phyloP scores from a whole-genome alignment of 164 flowering plant species.

The Tetracentron sinense region DNA sequence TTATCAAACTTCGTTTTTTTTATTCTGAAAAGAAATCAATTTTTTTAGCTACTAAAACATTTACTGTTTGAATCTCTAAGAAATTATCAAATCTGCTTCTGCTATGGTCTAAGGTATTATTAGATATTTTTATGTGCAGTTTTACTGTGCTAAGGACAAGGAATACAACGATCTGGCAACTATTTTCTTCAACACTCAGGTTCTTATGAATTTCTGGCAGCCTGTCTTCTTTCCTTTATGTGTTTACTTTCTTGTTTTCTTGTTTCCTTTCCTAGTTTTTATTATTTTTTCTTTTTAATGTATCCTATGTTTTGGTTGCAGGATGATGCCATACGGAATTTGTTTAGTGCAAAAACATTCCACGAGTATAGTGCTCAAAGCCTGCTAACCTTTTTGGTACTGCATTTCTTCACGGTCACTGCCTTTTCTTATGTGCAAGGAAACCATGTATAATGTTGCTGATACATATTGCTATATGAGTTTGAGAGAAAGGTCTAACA shows the following conservation, averaged over 20 bases:
- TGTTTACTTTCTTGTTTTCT: neutral
- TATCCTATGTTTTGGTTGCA: conserved; percentile 30
- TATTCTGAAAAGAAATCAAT: no score
- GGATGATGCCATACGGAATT: conserved; percentile 98
- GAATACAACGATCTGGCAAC: conserved; percentile 99
- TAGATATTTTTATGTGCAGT: conserved; percentile 44
- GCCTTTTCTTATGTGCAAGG: no score
- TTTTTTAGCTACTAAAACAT: no score
- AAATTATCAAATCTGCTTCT: neutral
- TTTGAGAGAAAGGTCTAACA: no score
- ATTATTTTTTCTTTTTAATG: conserved; percentile 7
- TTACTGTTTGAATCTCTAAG: no score
- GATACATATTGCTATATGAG: no score
- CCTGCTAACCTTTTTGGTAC: conserved; percentile 89
- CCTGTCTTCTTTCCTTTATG: conserved; percentile 6
- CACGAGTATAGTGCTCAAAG: conserved; percentile 94
- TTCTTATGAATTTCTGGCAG: conserved; percentile 16
- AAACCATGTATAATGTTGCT: no score
- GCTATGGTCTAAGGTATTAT: neutral
- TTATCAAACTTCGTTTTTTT: no score
- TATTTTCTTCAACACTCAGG: conserved; percentile 98
- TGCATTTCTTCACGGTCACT: conserved; percentile 3
- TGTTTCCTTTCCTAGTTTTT: conserved; percentile 4
- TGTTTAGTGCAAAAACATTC: conserved; percentile 95
- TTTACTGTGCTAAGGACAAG: conserved; percentile 67